Evolutionary conservation across 768 basidiomycete genomes (phyloP).

Genomic region (Lactifluus rugatus): DNA sequence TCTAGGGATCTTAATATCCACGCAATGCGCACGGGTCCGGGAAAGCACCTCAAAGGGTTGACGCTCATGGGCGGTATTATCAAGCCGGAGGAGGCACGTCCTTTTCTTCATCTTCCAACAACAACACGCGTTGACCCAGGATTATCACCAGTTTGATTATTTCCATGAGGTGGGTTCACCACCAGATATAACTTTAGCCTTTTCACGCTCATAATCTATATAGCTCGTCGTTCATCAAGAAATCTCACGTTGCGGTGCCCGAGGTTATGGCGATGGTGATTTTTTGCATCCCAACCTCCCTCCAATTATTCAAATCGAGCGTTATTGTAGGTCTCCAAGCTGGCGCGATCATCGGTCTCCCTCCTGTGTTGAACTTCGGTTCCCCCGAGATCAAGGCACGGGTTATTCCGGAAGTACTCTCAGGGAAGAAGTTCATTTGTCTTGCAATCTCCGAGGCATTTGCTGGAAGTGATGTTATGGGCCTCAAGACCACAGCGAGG

Average conservation of each 20-base stretch:
- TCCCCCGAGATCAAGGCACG: constrained; percentile 45
- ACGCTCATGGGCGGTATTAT: constrained; percentile 65
- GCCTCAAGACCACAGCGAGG: constrained; percentile 65
- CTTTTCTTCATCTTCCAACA: background rate
- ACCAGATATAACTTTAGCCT: background rate
- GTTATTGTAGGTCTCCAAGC: constrained; percentile 45
- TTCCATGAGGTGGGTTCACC: constrained; percentile 60
- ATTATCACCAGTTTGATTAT: constrained; percentile 54
- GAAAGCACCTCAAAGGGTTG: constrained; percentile 76
- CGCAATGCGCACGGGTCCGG: constrained; percentile 89
- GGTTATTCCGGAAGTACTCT: constrained; percentile 51
- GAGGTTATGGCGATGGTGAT: constrained; percentile 72
- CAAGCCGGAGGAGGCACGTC: constrained; percentile 57
- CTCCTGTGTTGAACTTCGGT: constrained; percentile 79
- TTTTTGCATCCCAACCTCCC: background rate
- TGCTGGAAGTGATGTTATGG: constrained; percentile 77
- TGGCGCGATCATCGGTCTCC: constrained; percentile 76
- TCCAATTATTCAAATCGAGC: background rate
- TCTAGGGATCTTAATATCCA: constrained; percentile 61
- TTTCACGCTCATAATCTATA: background rate
- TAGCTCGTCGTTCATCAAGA: constrained; percentile 34
- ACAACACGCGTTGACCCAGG: background rate
- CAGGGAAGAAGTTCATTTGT: constrained; percentile 75
- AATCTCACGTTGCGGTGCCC: constrained; percentile 42
- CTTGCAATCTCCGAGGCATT: constrained; percentile 86